A percentile compares a stretch with the other conserved stretches of the same genome.
Evolutionary conservation across 108 stramenopile species (phyloP).

Genomic region (Cafeteria roenbergensis): DNA sequence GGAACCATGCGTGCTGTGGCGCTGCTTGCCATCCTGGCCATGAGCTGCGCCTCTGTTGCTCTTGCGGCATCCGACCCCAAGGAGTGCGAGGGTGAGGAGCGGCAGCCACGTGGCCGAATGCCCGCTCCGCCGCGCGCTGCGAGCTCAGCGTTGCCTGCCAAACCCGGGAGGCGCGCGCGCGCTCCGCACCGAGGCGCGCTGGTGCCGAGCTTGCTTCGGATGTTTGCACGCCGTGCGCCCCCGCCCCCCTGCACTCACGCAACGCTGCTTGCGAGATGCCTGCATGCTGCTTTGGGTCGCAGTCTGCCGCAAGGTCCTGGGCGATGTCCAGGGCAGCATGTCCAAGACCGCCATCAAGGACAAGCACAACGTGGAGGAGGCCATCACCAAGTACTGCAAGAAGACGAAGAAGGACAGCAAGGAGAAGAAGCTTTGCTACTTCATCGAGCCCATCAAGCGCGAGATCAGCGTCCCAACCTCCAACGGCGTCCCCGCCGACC

Average conservation of each 20-base stretch:
- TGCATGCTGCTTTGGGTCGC: background rate
- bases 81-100: slow-evolving; percentile 3
- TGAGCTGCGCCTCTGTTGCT: too few relatives aligned
- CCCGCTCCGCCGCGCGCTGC: too few relatives aligned
- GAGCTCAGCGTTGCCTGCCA: background rate
- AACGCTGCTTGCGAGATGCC: background rate
- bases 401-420: background rate
- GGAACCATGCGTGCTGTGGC: too few relatives aligned
- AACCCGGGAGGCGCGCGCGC: background rate
- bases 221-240: background rate
- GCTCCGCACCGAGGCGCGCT: background rate
- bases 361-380: background rate
- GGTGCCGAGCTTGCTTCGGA: background rate
- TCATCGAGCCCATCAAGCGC: slow-evolving; percentile 82
- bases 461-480: slow-evolving; percentile 70
- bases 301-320: slow-evolving; percentile 7
- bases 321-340: background rate
- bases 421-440: slow-evolving; percentile 59
- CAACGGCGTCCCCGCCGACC: slow-evolving; percentile 70
- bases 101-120: too few relatives aligned
- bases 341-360: background rate
- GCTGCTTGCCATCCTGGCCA: too few relatives aligned
- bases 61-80: background rate
- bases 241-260: background rate
- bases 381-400: background rate